These are phyloP conservation scores for Colletotrichum truncatum DNA, from an alignment of 2,329 filamentous ascomycete genomes.

Conservation along the genomic window DNA sequence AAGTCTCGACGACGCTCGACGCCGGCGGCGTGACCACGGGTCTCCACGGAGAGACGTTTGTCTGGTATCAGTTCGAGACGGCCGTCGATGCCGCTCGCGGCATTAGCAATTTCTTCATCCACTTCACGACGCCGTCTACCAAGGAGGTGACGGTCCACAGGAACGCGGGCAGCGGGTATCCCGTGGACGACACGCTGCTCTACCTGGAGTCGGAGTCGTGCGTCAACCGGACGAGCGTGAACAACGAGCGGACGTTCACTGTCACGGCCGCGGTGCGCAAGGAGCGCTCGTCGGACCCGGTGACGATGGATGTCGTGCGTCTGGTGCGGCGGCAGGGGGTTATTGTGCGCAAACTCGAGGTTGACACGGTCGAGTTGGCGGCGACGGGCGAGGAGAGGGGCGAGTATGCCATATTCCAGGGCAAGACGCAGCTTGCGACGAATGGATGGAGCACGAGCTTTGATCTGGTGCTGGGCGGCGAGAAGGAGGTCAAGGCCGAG, in stretches of 20 bases:
- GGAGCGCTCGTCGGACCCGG: slow-evolving; percentile 3
- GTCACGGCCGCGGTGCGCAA: slow-evolving; percentile 26
- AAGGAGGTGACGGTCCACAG: slow-evolving; percentile 34
- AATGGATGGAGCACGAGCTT: slow-evolving; percentile 30
- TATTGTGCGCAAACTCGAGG: slow-evolving; percentile 11
- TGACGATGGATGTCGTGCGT: slow-evolving; percentile 22
- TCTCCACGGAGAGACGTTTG: slow-evolving; percentile 37
- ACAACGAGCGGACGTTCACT: slow-evolving; percentile 19
- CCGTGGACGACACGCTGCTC: slow-evolving; percentile 37
- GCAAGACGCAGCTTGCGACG: slow-evolving; percentile 18
- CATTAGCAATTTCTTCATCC: slow-evolving; percentile 42
- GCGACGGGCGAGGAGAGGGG: slow-evolving; percentile 9
- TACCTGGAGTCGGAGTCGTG: slow-evolving; percentile 40
- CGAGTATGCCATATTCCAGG: slow-evolving; percentile 14
- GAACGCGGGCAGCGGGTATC: slow-evolving; percentile 40
- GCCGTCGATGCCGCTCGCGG: slow-evolving; percentile 35
- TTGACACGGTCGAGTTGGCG: slow-evolving; percentile 20
- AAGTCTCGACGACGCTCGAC: slow-evolving; percentile 7
- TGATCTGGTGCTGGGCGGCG: slow-evolving; percentile 22
- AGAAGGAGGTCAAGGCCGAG: slow-evolving; percentile 15
- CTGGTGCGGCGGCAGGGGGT: slow-evolving; percentile 25
- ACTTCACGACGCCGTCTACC: slow-evolving; percentile 35
- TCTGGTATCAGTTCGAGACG: slow-evolving; percentile 41
- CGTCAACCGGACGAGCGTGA: slow-evolving; percentile 27
- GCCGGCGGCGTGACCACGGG: slow-evolving; percentile 36